A percentile compares a stretch with the other conserved stretches of the same genome.
phyloP scores from a whole-genome alignment of 164 flowering plant genomes.

The Annona squamosa region DNA sequence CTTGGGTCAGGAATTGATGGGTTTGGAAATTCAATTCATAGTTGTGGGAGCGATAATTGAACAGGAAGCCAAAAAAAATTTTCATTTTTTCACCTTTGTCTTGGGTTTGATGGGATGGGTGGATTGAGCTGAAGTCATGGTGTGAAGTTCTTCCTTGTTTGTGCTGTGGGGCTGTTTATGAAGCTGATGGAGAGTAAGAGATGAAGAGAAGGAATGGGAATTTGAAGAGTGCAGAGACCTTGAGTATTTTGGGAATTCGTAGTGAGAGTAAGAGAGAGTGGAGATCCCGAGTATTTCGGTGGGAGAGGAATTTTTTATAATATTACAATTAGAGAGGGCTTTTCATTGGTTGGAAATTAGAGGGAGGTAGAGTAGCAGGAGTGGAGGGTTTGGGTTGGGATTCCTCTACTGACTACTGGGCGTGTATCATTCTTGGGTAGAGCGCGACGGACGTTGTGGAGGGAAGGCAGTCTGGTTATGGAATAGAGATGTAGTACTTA shows the following conservation, averaged over 20 bases:
- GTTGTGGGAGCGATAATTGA: too few species aligned
- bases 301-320: background rate
- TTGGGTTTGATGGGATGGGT: background rate
- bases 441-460: background rate
- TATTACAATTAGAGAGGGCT: too few species aligned
- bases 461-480: background rate
- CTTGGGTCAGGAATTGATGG: too few species aligned
- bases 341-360: too few species aligned
- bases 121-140: background rate
- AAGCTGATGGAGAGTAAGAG: too few species aligned
- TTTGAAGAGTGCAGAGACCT: background rate
- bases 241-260: background rate
- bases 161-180: background rate
- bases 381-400: background rate
- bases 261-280: background rate
- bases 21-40: too few species aligned
- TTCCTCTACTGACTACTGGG: background rate
- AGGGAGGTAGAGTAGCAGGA: too few species aligned
- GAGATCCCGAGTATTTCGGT: background rate
- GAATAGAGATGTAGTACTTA: too few species aligned
- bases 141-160: background rate
- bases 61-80: background rate
- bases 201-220: background rate
- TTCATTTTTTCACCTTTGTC: too few species aligned
- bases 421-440: background rate